A percentile compares a stretch with the other conserved stretches of the same genome.
Evolutionary conservation across 345 rosid genomes (phyloP).

Genomic region (Syzygium oleosum): DNA sequence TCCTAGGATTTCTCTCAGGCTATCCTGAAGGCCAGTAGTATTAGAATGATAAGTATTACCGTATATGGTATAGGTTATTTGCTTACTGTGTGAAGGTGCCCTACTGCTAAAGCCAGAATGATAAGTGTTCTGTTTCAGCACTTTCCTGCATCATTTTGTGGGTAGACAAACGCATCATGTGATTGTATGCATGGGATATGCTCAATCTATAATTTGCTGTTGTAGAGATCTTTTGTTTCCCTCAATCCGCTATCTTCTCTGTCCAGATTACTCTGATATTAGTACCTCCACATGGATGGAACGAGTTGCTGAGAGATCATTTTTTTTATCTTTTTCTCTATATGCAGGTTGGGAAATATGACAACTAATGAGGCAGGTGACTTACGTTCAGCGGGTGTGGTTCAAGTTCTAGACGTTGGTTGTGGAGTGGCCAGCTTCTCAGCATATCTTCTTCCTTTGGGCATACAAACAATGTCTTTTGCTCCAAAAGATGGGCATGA

Average conservation of each 20-base stretch:
- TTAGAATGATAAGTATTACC: background rate
- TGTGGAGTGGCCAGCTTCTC: conserved; percentile 99
- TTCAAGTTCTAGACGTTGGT: conserved; percentile 88
- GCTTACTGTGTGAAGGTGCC: background rate
- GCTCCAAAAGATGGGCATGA: conserved; percentile 96
- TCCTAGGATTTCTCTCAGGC: background rate
- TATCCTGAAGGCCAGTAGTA: background rate
- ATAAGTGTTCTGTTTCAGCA: background rate
- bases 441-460: conserved; percentile 77
- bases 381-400: conserved; percentile 76
- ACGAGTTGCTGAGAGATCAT: background rate
- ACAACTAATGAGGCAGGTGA: conserved; percentile 69
- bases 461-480: conserved; percentile 90
- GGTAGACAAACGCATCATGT: background rate
- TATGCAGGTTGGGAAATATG: conserved; percentile 73
- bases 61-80: background rate
- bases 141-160: background rate
- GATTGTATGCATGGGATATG: background rate
- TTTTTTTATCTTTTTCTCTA: background rate
- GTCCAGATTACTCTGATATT: background rate
- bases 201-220: background rate
- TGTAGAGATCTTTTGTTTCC: background rate
- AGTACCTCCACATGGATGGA: background rate
- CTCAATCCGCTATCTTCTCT: background rate
- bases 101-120: background rate